Evolutionary conservation across 179 eudicot genomes (phyloP).

Genomic region (Silene noctiflora): DNA sequence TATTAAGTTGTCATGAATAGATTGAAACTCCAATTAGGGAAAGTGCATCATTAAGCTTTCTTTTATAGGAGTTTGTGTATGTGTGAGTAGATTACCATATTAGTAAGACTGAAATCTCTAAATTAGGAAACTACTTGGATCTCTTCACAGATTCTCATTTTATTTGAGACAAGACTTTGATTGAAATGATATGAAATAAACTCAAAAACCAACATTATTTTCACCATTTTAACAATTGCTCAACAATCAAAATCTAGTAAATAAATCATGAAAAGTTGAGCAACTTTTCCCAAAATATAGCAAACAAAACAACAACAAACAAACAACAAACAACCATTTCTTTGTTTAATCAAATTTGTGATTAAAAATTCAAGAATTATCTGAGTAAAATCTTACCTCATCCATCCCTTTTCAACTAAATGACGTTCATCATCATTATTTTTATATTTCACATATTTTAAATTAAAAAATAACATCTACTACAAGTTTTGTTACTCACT

Average conservation of each 20-base stretch:
- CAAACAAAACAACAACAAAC: background rate
- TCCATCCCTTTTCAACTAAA: slow-evolving; percentile 8
- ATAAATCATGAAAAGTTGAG: background rate
- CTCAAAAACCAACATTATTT: background rate
- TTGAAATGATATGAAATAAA: slow-evolving; percentile 15
- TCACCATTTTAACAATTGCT: background rate
- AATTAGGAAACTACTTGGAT: slow-evolving; percentile 26
- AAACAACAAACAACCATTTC: background rate
- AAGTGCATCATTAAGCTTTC: slow-evolving; percentile 5
- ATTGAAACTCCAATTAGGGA: slow-evolving; percentile 15
- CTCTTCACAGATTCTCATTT: background rate
- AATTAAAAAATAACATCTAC: background rate
- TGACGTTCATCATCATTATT: slow-evolving; percentile 2
- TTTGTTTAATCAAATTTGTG: background rate
- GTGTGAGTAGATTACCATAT: slow-evolving; percentile 25
- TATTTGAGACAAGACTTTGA: slow-evolving; percentile 33
- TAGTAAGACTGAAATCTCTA: slow-evolving; percentile 24
- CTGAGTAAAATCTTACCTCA: slow-evolving; percentile 4
- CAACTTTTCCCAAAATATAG: background rate
- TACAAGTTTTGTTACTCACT: background rate
- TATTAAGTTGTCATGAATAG: background rate
- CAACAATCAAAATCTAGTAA: background rate
- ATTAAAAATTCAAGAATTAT: background rate
- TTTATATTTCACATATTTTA: background rate
- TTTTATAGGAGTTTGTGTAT: slow-evolving; percentile 25